Evolutionary conservation across 805 yeast species (phyloP), one percentile per base, ranked within the genome.

Genomic region (Candida silvatica): DNA sequence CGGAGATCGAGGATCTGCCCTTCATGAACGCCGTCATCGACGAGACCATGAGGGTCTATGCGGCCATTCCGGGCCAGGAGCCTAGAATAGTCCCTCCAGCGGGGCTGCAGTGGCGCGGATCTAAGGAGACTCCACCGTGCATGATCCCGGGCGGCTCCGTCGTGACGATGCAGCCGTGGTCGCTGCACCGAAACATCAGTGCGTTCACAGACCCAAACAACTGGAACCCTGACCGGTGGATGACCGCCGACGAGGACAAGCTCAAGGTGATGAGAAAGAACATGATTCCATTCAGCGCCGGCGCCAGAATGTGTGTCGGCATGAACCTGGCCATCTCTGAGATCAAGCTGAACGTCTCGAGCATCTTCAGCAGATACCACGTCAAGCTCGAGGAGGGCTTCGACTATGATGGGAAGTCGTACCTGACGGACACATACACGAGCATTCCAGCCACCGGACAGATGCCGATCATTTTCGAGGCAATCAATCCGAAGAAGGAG

Each of bases 61-160:
- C 85, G 3, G 77, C 86, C 0, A 80, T 80, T 41, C 87, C 87
- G 1, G 87, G 86, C 3, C 68, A 77, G 29, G 86, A 80, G 51
- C 86, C 86, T 3, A 51, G 88, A 23, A 57, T 66, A 7, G 69
- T 66, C 31, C 69, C 69, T 1, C 35, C 41, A 11, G 41, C 32
- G 5, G 62, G 62, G 2, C 17, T 57, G 20, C 19, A 35, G 22
- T 51, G 56, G 44, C 44, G 51, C 14, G 56, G 58, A 4, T 41
- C 49, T 33, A 37, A 48, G 17, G 54, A 47, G 45, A 18, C 49
- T 29, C 39, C 51, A 18, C 29, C 43, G 4, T 31, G 49, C n/a
- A 28, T 45, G 31, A 44, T 78, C 12, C 83, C 85, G 0, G 55
- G 42, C 14, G 76, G 76, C 0, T 76, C 80, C 0, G 52, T 64